Evolutionary conservation across 768 basidiomycete genomes (phyloP), one percentile per base, ranked within the genome.

Genomic region (Nidularia pulvinata): DNA sequence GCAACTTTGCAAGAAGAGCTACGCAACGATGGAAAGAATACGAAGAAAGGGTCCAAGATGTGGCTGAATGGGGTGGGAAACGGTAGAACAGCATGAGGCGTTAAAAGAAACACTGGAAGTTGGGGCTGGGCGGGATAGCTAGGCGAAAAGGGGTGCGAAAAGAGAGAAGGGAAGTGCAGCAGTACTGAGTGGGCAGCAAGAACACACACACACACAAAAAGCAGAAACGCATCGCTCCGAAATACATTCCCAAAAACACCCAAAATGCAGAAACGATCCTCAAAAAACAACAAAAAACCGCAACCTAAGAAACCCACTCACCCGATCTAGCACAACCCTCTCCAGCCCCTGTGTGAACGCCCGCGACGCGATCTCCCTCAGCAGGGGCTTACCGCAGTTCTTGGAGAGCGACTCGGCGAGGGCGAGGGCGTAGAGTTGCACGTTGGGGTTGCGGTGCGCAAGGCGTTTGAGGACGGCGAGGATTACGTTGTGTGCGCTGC

Each of bases 381-480:
- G 85, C 9, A 98, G 73, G 25, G 84, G 79, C 57, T 88, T 78
- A 2, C 85, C 84, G 60, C 93, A 93, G 71, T 99, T 99, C 82
- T 95, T 96, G 36, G 88, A 86, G 9, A 99, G 79, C 0, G 95
- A 83, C 64, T 98, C 96, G 2, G 88, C 81, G 14, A 98, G 79
- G 1, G 92, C 84, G 4, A 99, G 83, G 5, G 96, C 83, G 64
- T 95, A 98, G 1, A 98, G 82, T 71, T 99, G 97, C 2, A 99
- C 97, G 60, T 96, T 99, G 2, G 97, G 90, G 67, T 91, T 97
- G 16, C 97, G 85, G 70, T 99, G 97, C 7, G 89, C 81, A 2
- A 99, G 79, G 4, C 97, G 91, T 70, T 95, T 98, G 62, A 95
- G 79, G 33, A 97, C 64, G 0, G 96, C 82, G 10, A 88, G 86